Percentiles rank a stretch among this genome's conserved stretches.
These are phyloP conservation scores for Trichosporon inkin DNA, from an alignment of 1,284 basidiomycete species.

Conservation along the genomic window DNA sequence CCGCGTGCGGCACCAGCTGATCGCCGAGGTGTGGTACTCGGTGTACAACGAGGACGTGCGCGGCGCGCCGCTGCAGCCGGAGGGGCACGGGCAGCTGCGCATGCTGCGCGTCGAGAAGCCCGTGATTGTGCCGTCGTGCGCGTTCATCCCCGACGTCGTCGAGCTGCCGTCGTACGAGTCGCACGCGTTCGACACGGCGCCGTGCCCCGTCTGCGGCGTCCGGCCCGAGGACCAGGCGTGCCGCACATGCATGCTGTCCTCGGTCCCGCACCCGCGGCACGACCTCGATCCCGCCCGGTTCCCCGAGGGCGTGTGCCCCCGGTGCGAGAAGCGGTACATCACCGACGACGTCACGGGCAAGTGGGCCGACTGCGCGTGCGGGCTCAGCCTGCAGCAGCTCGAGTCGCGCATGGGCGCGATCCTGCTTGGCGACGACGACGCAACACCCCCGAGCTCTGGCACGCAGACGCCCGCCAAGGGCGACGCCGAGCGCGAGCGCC, in stretches of 20 bases:
- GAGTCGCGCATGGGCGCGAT: slow-evolving; percentile 22
- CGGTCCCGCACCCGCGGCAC: slow-evolving; percentile 30
- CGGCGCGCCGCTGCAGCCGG: slow-evolving; percentile 12
- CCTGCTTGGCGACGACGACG: slow-evolving; percentile 9
- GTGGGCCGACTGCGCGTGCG: slow-evolving; percentile 32
- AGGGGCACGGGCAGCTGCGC: slow-evolving; percentile 13
- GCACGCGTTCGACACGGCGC: slow-evolving; percentile 13
- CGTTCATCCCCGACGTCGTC: slow-evolving; percentile 23
- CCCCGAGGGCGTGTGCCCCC: slow-evolving; percentile 29
- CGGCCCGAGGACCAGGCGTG: slow-evolving; percentile 21
- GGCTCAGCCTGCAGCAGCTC: slow-evolving; percentile 20
- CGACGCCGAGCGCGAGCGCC: neutral
- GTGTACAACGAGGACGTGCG: slow-evolving; percentile 33
- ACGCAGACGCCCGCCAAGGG: neutral
- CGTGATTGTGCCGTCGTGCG: slow-evolving; percentile 16
- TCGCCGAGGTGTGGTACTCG: slow-evolving; percentile 40
- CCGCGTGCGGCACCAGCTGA: slow-evolving; percentile 33
- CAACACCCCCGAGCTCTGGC: neutral
- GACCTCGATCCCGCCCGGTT: slow-evolving; percentile 32
- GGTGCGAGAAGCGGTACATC: slow-evolving; percentile 27
- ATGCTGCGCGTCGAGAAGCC: slow-evolving; percentile 14
- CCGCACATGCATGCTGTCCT: slow-evolving; percentile 23
- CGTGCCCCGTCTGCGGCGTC: slow-evolving; percentile 25
- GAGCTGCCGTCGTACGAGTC: slow-evolving; percentile 24
- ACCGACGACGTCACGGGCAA: slow-evolving; percentile 22